phyloP scores from a whole-genome alignment of 1,284 basidiomycete species.

The Cryptococcus hybrid region DNA sequence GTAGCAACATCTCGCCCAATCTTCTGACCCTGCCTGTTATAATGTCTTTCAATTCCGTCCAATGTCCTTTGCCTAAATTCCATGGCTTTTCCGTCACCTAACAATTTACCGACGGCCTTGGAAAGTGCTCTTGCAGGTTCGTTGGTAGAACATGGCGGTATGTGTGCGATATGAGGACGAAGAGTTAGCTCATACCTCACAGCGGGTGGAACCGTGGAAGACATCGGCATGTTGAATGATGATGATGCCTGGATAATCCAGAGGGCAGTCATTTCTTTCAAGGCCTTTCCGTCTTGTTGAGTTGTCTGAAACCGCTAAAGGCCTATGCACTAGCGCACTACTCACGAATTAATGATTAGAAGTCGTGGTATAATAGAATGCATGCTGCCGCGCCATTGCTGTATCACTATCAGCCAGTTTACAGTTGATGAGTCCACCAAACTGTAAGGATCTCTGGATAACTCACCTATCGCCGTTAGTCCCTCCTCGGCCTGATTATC shows the following conservation, averaged over 20 bases:
- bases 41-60: constrained; percentile 5
- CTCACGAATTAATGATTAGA: not conserved
- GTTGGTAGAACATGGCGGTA: constrained; percentile 5
- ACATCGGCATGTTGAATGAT: not conserved
- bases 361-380: not conserved
- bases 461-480: too few relatives aligned
- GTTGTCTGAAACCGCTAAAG: not conserved
- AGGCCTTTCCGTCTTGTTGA: not conserved
- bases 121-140: constrained; percentile 12
- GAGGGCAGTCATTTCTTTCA: not conserved
- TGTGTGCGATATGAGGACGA: not conserved
- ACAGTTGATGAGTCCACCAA: not conserved
- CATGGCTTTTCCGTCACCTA: constrained; percentile 3
- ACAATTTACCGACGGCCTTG: constrained; percentile 9
- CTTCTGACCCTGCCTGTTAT: constrained; percentile 6
- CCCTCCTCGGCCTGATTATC: too few relatives aligned
- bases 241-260: not conserved
- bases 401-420: not conserved
- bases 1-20: constrained; percentile 7
- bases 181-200: constrained; percentile 13
- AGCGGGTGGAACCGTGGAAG: constrained; percentile 15
- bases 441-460: too few relatives aligned
- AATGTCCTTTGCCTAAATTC: constrained; percentile 2
- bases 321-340: not conserved
- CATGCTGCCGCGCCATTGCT: not conserved